Base-by-base conservation (phyloP, 179 eudicot genomes). In the Heliamphora pulchella region DNA sequence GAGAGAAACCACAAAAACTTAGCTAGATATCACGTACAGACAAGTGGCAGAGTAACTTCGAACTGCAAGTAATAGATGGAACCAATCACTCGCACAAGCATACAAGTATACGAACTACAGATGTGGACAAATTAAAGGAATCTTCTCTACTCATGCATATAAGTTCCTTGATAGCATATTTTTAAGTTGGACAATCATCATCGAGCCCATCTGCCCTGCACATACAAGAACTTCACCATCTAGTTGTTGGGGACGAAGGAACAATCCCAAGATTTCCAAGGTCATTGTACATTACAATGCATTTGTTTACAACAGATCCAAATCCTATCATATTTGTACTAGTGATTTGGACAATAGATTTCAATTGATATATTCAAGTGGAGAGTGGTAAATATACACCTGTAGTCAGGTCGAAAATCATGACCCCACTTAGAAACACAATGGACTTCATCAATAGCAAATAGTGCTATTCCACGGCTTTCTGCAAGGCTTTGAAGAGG, bases 361-460 rank as follows among this genome's bases (percentile, higher is more conserved):
- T 11, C 20, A 67, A 18, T n/a, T 51, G 46, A 41, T 53, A 67
- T 55, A 66, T 13, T 22, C 69, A 77, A 63, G n/a, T n/a, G n/a
- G 79, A 77, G 59, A 58, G 47, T 10, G 48, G 54, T 8, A 84
- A 69, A 83, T 15, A 76, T 76, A 59, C 80, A 93, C 98, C 97
- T 90, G 89, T 93, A 95, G 78, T 89, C 95, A 47, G 98, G 98
- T 84, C 98, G 91, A 89, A 95, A 95, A 88, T 95, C 97, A 89
- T 93, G 98, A 76, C 98, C 98, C 98, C 98, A 95, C 83, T 95
- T 95, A 44, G 98, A 95, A 82, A 95, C 87, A 81, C 98, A 95
- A 59, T 95, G 98, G 75, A 86, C 98, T 90, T 95, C 98, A 87
- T 95, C 98, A 69, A 95, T 86, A 39, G 98, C 97, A 87, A 95